Base-by-base conservation (phyloP, 805 yeast genomes). In the Wickerhamiella sorbophila region DNA sequence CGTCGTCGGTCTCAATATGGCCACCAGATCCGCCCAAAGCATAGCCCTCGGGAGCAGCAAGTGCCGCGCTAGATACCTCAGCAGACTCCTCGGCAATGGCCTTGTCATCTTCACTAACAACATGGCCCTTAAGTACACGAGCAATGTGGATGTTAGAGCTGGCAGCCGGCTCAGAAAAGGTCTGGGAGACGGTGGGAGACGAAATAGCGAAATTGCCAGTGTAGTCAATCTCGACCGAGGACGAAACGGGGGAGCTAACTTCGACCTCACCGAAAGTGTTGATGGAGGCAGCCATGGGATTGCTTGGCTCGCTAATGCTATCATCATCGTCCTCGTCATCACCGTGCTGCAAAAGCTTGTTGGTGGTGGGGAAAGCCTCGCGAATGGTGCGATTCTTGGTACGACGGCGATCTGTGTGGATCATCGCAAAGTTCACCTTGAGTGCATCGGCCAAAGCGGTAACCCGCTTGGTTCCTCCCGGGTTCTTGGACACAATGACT, bases 391-490 rank as follows among this genome's bases (percentile, higher is more conserved):
- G 44, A 61, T 82, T 94, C 53, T 79, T 79, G 36, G 79, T 72
- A 63, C 98, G 77, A 63, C 96, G 79, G 58, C 97, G 76, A 64
- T 91, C 99, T 17, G 98, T 91, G 60, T 91, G 97, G 52, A 93
- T 88, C 97, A 91, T 88, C 45, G 98, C 99, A 58, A 91, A 91
- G 61, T 91, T 86, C 52, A 91, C 83, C 64, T 88, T 88, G 53
- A 91, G 70, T 31, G 93, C 77, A 64, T 93, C 98, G n/a, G 98
- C 98, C 53, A 91, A 69, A 1, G 96, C 87, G 16, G 99, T 91
- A 41, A 91, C 99, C 51, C 98, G 74, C 61, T 91, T 91, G 17
- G 99, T 87, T 43, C 98, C 98, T 48, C 98, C 99, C 17, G 99
- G 97, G 63, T 91, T 91, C 60, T 91, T 91, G n/a, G 96, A 86